These are phyloP conservation scores for Trichothecium sympodiale DNA, from an alignment of 2,329 filamentous ascomycete genomes.

Conservation along the genomic window DNA sequence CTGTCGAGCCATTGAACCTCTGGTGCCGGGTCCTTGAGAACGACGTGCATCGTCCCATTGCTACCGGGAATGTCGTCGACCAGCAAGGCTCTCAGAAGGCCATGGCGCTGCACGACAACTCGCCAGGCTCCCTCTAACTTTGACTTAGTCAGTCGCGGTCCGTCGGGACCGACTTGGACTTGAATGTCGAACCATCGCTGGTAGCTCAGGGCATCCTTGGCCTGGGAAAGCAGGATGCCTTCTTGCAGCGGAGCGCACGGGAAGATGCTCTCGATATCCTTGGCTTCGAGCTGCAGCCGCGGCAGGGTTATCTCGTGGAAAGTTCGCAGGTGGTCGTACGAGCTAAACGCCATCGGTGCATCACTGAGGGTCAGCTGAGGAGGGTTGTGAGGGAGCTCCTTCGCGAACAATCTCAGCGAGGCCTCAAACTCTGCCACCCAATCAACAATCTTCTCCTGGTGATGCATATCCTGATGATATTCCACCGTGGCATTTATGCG, in stretches of 20 bases:
- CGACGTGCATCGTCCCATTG: slow-evolving; percentile 5
- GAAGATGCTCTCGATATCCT: slow-evolving; percentile 15
- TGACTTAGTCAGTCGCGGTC: slow-evolving; percentile 1
- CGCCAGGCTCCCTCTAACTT: slow-evolving; percentile 4
- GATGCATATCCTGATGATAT: slow-evolving; percentile 1
- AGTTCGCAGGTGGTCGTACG: slow-evolving; percentile 3
- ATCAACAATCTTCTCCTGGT: background rate
- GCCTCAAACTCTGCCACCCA: slow-evolving; percentile 2
- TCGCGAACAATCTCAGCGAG: slow-evolving; percentile 1
- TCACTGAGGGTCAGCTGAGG: slow-evolving; percentile 12
- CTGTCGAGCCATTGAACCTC: background rate
- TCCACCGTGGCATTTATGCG: background rate
- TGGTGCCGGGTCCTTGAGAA: slow-evolving; percentile 4
- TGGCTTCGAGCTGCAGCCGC: too few species aligned
- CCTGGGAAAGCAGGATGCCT: slow-evolving; percentile 17
- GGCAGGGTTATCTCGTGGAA: slow-evolving; percentile 1
- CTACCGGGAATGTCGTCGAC: slow-evolving; percentile 5
- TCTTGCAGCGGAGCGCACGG: slow-evolving; percentile 19
- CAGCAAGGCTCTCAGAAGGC: slow-evolving; percentile 8
- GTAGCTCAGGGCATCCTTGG: slow-evolving; percentile 15
- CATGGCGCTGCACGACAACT: slow-evolving; percentile 6
- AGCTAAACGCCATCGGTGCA: slow-evolving; percentile 12
- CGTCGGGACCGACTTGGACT: background rate
- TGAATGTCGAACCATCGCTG: slow-evolving; percentile 6
- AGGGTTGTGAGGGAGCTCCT: background rate